Evolutionary conservation across 768 basidiomycete species (phyloP).

Genomic region (Tylopilus balloui): DNA sequence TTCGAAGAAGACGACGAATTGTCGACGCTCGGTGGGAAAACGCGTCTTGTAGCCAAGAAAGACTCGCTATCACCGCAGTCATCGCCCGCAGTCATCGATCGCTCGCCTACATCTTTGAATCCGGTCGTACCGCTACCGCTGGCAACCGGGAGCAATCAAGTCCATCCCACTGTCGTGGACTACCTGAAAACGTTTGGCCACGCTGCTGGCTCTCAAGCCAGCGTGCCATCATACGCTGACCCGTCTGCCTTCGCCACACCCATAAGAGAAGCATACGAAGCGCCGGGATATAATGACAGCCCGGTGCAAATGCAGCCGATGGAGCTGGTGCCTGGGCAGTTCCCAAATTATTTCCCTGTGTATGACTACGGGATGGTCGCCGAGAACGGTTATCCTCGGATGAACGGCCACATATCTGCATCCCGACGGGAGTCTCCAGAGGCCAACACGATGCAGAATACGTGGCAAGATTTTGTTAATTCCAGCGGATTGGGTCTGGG

Average conservation of each 20-base stretch:
- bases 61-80: slow-evolving; percentile 53
- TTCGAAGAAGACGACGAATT: slow-evolving; percentile 60
- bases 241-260: slow-evolving; percentile 25
- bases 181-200: slow-evolving; percentile 62
- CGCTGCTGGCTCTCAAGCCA: slow-evolving; percentile 16
- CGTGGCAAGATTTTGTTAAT: slow-evolving; percentile 60
- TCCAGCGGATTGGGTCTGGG: slow-evolving; percentile 24
- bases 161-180: slow-evolving; percentile 62
- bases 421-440: slow-evolving; percentile 46
- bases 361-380: slow-evolving; percentile 57
- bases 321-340: slow-evolving; percentile 33
- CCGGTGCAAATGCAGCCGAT: slow-evolving; percentile 28
- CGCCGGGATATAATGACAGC: slow-evolving; percentile 19
- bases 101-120: slow-evolving; percentile 67
- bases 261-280: slow-evolving; percentile 23
- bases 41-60: slow-evolving; percentile 58
- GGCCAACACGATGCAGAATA: slow-evolving; percentile 51
- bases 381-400: slow-evolving; percentile 33
- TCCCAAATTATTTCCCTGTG: slow-evolving; percentile 72
- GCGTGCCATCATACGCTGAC: slow-evolving; percentile 22
- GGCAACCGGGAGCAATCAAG: slow-evolving; percentile 43
- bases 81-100: slow-evolving; percentile 40
- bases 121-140: slow-evolving; percentile 71
- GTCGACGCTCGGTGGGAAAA: slow-evolving; percentile 59
- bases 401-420: slow-evolving; percentile 36